Evolutionary conservation across 495 filamentous ascomycete genomes (phyloP), one percentile per base, ranked within the genome.

Genomic region (Aspergillus bertholletiae): DNA sequence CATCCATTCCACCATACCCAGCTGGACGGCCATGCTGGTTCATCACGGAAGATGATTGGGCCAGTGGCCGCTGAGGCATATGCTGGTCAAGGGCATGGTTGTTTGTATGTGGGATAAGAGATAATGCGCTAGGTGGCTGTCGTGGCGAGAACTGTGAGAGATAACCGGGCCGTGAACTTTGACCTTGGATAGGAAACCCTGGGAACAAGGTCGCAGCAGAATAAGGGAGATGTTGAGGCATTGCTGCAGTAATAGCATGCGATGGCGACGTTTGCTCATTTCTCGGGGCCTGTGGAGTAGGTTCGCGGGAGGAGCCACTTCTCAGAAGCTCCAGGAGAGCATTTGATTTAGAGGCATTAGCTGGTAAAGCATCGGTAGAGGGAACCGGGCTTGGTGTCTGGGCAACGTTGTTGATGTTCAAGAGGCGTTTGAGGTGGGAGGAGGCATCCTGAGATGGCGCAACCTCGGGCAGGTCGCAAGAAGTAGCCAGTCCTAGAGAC

Each of bases 311-410:
- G 70, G 81, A 49, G 69, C 79, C 51, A 71, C 68, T 63, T 37
- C 76, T 75, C 23, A 90, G 64, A 41, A 90, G 73, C 12, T 80
- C 79, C 43, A 89, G 72, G 30, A 89, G 74, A 27, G 78, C 76
- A 58, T 80, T 77, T 2, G 77, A 74, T 47, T 77, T 78, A 5
- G 64, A 57, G 37, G 66, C 48, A 52, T 74, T 63, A 18, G 65
- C 54, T n/a, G 53, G 54, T 26, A 21, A 37, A n/a, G 56, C 34
- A 40, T 61, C 46, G 7, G 47, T 45, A 24, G 40, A 23, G 26
- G 60, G 59, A 13, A 49, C 9, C 37, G 43, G 27, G 18, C 48
- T 41, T 50, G 59, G 54, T 5, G 37, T n/a, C 12, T 67, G 51
- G 9, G 57, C 49, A 39, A 26, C 53, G 46, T 74, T 75, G 45